Base-by-base conservation (phyloP, 2,329 filamentous ascomycete genomes). In the Fusarium nanum region DNA sequence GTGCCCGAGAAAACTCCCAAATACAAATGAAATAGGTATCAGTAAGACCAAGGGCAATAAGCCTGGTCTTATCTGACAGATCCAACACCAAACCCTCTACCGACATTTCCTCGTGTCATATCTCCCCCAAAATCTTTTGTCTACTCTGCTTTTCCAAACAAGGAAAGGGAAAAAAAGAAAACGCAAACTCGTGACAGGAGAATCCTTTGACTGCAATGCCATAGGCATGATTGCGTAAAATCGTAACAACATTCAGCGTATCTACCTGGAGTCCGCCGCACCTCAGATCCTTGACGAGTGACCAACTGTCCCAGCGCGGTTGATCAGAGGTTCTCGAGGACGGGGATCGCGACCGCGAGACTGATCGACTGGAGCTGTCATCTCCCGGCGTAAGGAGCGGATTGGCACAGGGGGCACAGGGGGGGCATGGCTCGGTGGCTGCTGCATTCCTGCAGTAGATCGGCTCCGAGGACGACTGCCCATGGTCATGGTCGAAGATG, bases 241-340 rank as follows among this genome's bases (percentile, higher is more conserved):
- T 72, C 73, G 45, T 72, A 62, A 67, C 44, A 30, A 48, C 42
- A 49, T 60, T 50, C 30, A 42, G n/a, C 37, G 12, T 22, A 18
- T 46, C n/a, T 28, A 53, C 28, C 37, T 61, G 18, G 22, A 48
- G 16, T 28, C 42, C 25, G 18, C 23, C 45, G 48, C 23, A 28
- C 11, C 49, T 66, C 48, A 75, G 46, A 59, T 60, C 46, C 67
- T 69, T 40, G 71, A 63, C 30, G 64, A 46, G 25, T 56, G 42
- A 27, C 71, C 72, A 23, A 59, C 44, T 30, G 72, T 73, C n/a
- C 73, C 73, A 28, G 78, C 78, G 11, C 72, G 74, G 46, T 76
- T 76, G 22, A 79, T 78, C 23, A 80, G 64, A 40, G 78, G 78
- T 53, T 78, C 78, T 11, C 70, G 60, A 16, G 73, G 74, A 14